These are phyloP conservation scores for Irineochytrium annulatum DNA, from an alignment of 192 early-diverging fungal genomes.

Conservation along the genomic window DNA sequence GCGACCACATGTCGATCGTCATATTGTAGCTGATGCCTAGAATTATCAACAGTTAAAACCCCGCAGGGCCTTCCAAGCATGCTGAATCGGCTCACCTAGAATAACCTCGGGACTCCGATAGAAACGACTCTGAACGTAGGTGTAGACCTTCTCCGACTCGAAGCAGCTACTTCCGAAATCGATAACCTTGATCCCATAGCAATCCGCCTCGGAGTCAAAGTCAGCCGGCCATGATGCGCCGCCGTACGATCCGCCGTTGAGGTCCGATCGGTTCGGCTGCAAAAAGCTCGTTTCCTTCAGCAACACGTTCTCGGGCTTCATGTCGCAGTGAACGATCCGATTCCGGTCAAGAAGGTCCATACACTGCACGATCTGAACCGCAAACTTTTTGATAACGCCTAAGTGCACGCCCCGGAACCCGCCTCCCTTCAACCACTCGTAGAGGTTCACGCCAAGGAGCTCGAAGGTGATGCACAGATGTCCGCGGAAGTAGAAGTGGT, in stretches of 20 bases:
- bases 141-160: conserved; percentile 90
- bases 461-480: conserved; percentile 94
- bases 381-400: conserved; percentile 67
- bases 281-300: too few species aligned
- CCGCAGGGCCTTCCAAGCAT: neutral
- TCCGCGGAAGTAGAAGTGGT: conserved; percentile 87
- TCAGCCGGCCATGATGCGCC: too few species aligned
- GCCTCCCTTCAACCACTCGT: conserved; percentile 93
- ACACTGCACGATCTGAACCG: conserved; percentile 80
- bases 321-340: conserved; percentile 86
- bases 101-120: conserved; percentile 98
- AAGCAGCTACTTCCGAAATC: conserved; percentile 96
- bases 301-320: conserved; percentile 97
- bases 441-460: conserved; percentile 87
- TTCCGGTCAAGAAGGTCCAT: conserved; percentile 67
- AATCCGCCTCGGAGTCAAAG: conserved; percentile 27
- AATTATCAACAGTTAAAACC: too few species aligned
- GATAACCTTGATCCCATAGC: conserved; percentile 88
- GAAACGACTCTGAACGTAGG: conserved; percentile 95
- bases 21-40: conserved; percentile 73
- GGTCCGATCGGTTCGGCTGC: neutral
- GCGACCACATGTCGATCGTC: conserved; percentile 98
- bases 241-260: too few species aligned
- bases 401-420: conserved; percentile 82
- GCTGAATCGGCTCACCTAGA: conserved; percentile 53